Percentiles rank a stretch among this genome's conserved stretches.
Conservation (phyloP, 306 rosid species). For the Cucumis sativus region DNA sequence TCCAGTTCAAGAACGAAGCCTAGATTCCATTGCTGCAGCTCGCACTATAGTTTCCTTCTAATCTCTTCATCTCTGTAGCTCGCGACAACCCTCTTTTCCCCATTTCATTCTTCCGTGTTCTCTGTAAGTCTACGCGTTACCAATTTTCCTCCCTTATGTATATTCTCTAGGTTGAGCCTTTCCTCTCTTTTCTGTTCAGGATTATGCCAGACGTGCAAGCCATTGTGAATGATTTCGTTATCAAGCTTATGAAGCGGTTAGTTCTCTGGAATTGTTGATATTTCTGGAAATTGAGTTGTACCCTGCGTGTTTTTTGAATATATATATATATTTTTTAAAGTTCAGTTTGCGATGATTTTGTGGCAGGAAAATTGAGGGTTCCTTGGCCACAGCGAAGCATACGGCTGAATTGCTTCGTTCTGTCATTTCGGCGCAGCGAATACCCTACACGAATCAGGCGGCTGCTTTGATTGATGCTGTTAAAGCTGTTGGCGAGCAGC, state of each 20-base stretch:
- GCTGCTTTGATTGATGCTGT: slow-evolving; percentile 74
- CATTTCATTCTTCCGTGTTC: neutral
- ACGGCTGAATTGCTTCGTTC: slow-evolving; percentile 77
- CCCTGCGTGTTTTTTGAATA: neutral
- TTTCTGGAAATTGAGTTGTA: slow-evolving; percentile 4
- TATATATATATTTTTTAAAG: neutral
- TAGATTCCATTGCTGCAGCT: neutral
- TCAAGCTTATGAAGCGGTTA: slow-evolving; percentile 72
- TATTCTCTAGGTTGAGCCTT: neutral
- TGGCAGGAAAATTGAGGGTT: slow-evolving; percentile 88
- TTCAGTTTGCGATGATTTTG: neutral
- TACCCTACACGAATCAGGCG: slow-evolving; percentile 77
- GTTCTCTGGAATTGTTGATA: neutral
- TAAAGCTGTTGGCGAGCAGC: slow-evolving; percentile 76
- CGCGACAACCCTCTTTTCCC: neutral
- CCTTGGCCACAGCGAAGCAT: slow-evolving; percentile 75
- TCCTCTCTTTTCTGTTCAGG: neutral
- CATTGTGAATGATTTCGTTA: slow-evolving; percentile 61
- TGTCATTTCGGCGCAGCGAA: slow-evolving; percentile 71
- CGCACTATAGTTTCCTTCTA: neutral
- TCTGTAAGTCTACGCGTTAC: neutral
- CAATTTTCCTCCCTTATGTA: neutral
- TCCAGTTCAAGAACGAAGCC: neutral
- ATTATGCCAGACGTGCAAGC: slow-evolving; percentile 82
- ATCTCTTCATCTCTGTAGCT: neutral